Percentiles rank a stretch among this genome's conserved stretches.
phyloP scores from a whole-genome alignment of 495 filamentous ascomycete species.

The Penicillium manginii region DNA sequence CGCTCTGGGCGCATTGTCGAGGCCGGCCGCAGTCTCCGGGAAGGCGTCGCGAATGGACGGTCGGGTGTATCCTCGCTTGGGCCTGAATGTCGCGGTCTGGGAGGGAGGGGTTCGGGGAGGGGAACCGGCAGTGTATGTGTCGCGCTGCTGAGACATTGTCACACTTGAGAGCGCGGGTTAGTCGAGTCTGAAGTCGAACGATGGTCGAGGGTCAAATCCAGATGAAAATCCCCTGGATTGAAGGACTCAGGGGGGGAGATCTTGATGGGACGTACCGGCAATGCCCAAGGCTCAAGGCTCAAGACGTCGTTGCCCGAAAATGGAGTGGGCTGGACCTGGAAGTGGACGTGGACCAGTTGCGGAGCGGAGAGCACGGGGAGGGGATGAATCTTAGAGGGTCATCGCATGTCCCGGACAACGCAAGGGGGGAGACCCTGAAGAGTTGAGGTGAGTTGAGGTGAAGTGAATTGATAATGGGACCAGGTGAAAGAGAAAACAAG shows the following conservation, averaged over 20 bases:
- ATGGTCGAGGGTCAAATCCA: background rate
- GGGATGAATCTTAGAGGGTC: conserved; percentile 19
- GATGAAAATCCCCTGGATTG: background rate
- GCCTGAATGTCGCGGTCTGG: conserved; percentile 35
- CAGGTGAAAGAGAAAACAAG: conserved; percentile 4
- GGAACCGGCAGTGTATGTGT: conserved; percentile 29
- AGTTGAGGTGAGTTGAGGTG: background rate
- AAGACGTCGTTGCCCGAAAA: conserved; percentile 16
- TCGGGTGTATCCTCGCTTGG: conserved; percentile 36
- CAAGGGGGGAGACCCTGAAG: conserved; percentile 4
- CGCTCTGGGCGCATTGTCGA: conserved; percentile 45
- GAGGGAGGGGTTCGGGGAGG: conserved; percentile 54
- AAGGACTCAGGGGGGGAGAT: background rate
- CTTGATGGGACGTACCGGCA: conserved; percentile 18
- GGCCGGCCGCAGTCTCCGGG: conserved; percentile 49
- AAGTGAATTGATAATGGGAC: conserved; percentile 9
- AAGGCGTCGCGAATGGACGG: conserved; percentile 54
- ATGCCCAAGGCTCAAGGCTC: conserved; percentile 17
- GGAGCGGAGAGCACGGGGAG: conserved; percentile 12
- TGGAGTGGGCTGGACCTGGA: conserved; percentile 13
- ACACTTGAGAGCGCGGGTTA: conserved; percentile 23
- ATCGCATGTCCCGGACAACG: conserved; percentile 22
- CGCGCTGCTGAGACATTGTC: conserved; percentile 41
- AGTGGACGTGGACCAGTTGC: too few species aligned
- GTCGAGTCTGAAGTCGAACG: conserved; percentile 3